These are phyloP conservation scores for Petasospora fabianii DNA, from an alignment of 1,139 yeast species.

Conservation along the genomic window DNA sequence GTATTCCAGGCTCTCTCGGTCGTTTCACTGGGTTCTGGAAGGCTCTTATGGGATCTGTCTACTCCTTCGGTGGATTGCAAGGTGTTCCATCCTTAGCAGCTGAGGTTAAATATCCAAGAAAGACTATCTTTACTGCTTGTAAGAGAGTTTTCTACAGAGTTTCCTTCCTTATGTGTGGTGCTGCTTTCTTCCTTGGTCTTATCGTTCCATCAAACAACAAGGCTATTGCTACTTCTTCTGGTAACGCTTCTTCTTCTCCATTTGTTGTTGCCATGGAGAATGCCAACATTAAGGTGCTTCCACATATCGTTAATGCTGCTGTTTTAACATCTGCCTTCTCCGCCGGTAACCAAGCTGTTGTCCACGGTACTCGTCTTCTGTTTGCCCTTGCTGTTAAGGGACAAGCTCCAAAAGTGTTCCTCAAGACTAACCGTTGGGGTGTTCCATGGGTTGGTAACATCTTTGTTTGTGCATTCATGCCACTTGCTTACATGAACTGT, in stretches of 20 bases:
- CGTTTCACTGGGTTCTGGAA: conserved; percentile 43
- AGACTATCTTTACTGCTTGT: conserved; percentile 44
- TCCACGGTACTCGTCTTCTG: conserved; percentile 41
- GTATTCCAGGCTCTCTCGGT: conserved; percentile 49
- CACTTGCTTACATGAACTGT: conserved; percentile 38
- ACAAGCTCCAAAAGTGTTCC: conserved; percentile 45
- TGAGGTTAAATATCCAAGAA: conserved; percentile 46
- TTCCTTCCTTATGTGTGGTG: conserved; percentile 39
- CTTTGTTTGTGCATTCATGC: conserved; percentile 30
- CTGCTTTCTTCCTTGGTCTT: conserved; percentile 42
- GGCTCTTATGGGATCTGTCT: conserved; percentile 36
- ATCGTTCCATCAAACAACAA: conserved; percentile 44
- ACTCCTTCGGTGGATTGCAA: conserved; percentile 43
- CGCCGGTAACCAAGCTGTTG: conserved; percentile 44
- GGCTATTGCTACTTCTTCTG: conserved; percentile 35
- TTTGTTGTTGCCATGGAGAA: conserved; percentile 45
- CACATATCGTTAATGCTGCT: conserved; percentile 47
- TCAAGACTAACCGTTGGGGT: conserved; percentile 40
- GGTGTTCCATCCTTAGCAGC: conserved; percentile 44
- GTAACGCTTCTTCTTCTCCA: conserved; percentile 50
- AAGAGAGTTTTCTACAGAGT: conserved; percentile 44
- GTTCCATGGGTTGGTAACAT: conserved; percentile 40
- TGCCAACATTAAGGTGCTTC: conserved; percentile 46
- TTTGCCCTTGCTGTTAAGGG: conserved; percentile 45
- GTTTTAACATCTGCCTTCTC: conserved; percentile 50